Base-by-base conservation (phyloP, 2,329 filamentous ascomycete species). In the Elsinoe ampelina region DNA sequence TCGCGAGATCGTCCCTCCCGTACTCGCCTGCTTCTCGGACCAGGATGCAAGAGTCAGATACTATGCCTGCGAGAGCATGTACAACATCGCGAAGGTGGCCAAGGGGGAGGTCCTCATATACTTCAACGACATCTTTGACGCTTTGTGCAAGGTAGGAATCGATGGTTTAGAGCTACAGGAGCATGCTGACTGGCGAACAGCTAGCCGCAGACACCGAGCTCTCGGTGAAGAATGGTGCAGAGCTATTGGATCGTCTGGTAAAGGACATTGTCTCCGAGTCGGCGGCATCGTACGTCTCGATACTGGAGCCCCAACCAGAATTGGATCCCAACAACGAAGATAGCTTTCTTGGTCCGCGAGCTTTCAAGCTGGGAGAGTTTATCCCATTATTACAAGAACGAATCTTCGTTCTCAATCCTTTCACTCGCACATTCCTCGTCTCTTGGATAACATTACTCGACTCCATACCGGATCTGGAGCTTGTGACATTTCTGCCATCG, bases 51-150 rank as follows among this genome's bases (percentile, higher is more conserved):
- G 93, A 58, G 93, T 97, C 32, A 83, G 93, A 62, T 98, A 98
- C 72, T 98, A 98, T 73, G 93, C 93, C 20, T 98, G 93, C 73
- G 93, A 98, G 76, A 95, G 91, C 71, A 98, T 98, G 93, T 98
- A 98, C 75, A 98, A 98, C 72, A 98, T 98, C 68, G 91, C 93
- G 67, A 98, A 98, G 74, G 93, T 98, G 48, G 93, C 92, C 59
- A 98, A 98, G 73, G 93, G 95, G 36, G 93, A 98, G 72, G 93
- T 98, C 17, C 73, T 98, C 62, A 82, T 95, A 39, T 98, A 95
- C 76, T 98, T 98, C 73, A 98, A 98, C 73, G 87, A 95, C 66
- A 93, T 98, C 61, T 98, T 98, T 68, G 93, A 98, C 74, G 90
- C 93, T 19, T 77, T 98, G 56, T 95, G 91, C 76, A 97, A 96